Evolutionary conservation across 2,329 filamentous ascomycete genomes (phyloP).

Genomic region (Microsporum canis): DNA sequence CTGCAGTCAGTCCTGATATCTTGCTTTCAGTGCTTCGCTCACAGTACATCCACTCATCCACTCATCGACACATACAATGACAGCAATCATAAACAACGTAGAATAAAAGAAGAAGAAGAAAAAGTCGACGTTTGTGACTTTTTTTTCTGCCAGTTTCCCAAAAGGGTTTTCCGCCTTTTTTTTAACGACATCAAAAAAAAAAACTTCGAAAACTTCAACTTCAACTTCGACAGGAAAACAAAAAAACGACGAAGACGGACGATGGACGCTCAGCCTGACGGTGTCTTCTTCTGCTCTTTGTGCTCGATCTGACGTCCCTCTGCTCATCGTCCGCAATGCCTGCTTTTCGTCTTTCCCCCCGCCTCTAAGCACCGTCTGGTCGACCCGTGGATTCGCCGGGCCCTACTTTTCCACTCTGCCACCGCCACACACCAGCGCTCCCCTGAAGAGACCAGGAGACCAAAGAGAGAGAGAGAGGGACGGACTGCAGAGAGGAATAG

Average conservation of each 20-base stretch:
- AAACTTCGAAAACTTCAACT: background rate
- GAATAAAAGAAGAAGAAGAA: too few species aligned
- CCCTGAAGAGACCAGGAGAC: background rate
- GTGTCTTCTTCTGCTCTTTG: background rate
- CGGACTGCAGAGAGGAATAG: too few species aligned
- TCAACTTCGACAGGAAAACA: background rate
- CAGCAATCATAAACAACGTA: too few species aligned
- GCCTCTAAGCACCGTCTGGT: background rate
- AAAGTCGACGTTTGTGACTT: too few species aligned
- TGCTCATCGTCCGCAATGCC: background rate
- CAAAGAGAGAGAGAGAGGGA: background rate
- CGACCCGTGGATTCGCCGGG: background rate
- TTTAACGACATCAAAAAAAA: background rate
- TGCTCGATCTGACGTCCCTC: background rate
- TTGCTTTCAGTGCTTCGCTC: too few species aligned
- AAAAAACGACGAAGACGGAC: background rate
- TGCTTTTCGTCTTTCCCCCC: background rate
- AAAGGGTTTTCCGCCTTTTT: background rate
- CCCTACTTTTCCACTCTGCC: background rate
- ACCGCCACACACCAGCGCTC: background rate
- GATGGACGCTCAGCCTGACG: background rate
- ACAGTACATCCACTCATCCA: too few species aligned
- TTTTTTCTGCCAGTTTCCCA: background rate
- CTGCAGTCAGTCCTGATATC: background rate
- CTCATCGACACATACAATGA: too few species aligned